A percentile compares a stretch with the other conserved stretches of the same genome.
Conservation (phyloP, 345 rosid species). For the Hypericum androsaemum region DNA sequence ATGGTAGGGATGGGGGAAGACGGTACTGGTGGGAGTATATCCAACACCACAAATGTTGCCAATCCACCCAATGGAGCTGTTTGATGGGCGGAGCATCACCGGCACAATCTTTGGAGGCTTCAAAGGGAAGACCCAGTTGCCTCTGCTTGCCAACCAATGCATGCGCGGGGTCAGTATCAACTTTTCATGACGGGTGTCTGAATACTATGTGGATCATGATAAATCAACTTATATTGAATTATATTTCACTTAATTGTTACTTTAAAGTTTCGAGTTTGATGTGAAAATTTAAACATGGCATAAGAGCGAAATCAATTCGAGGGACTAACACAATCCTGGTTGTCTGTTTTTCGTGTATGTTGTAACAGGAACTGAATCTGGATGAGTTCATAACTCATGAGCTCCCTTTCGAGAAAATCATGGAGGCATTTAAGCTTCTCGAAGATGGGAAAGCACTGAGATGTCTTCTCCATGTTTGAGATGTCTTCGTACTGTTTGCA, state of each 20-base stretch:
- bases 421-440: conserved; percentile 26
- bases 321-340: too few species aligned
- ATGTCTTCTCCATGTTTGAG: conserved; percentile 24
- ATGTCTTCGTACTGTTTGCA: too few species aligned
- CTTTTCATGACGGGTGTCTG: background rate
- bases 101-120: conserved; percentile 23
- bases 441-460: conserved; percentile 30
- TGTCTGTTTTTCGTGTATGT: background rate
- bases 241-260: too few species aligned
- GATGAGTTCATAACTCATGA: conserved; percentile 25
- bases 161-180: conserved; percentile 13
- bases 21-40: conserved; percentile 17
- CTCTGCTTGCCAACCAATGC: conserved; percentile 26
- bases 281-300: too few species aligned
- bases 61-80: conserved; percentile 40
- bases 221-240: too few species aligned
- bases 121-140: conserved; percentile 27
- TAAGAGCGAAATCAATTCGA: too few species aligned
- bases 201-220: background rate
- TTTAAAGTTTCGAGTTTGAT: too few species aligned
- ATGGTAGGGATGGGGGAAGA: conserved; percentile 21
- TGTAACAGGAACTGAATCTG: conserved; percentile 24
- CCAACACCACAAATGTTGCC: conserved; percentile 10
- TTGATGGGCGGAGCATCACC: conserved; percentile 20
- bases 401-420: conserved; percentile 30